Evolutionary conservation across 1,139 yeast species (phyloP), one percentile per base, ranked within the genome.

Genomic region (Candida pseudoviswanathii): DNA sequence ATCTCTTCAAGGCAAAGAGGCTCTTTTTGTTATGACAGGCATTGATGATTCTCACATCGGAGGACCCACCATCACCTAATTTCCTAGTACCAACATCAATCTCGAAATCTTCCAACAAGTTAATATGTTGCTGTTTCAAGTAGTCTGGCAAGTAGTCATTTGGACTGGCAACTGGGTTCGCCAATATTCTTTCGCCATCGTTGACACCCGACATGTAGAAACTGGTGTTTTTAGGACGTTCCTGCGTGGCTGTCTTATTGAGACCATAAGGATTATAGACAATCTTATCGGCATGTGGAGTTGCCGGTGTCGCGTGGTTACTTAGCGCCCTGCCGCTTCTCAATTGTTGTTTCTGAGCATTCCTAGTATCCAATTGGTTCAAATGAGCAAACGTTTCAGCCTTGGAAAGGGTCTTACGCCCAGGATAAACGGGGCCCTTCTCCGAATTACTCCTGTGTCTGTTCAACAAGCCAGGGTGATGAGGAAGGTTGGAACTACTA

Each of bases 11-110:
- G 0, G 92, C 94, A 66, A 61, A 77, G 24, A 67, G 51, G 45
- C 65, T 65, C 50, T 77, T 76, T 51, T 75, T 73, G 48, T 80
- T 74, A 32, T 66, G 56, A 41, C 66, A 62, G 32, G 76, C 71
- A 50, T 75, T 71, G 11, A 82, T 75, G 29, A 77, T 67, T 46
- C 84, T 67, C 26, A 87, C 94, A 49, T 83, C 84, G 4, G 89
- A 80, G 10, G 89, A 81, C 2, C 92, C 92, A 45, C 95, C 95
- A 49, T 79, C 79, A 7, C 94, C 95, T 52, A 87, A 65, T 48
- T 77, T 78, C 46, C 74, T 73, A 30, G 74, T 77, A 45, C 70
- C 67, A 36, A 66, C 62, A 43, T 82, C 83, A 34, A 86, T 75
- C 49, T 77, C 80, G 61, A 81, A 87, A 50, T 79, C 83, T 48